These are phyloP conservation scores for Zygoascus hellenicus DNA, from an alignment of 1,139 yeast species.

Conservation along the genomic window DNA sequence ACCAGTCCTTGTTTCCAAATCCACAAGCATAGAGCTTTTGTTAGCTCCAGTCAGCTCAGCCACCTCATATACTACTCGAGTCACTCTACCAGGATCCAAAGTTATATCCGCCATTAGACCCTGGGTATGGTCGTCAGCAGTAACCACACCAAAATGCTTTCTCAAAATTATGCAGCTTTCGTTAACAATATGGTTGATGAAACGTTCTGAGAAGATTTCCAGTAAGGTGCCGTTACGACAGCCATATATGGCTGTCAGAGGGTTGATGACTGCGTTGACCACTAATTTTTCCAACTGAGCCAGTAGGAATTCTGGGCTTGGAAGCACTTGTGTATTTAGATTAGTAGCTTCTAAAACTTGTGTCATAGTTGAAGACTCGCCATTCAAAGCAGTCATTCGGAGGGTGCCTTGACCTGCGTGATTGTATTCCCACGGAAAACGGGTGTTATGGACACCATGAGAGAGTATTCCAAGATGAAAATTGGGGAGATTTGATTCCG, in stretches of 20 bases:
- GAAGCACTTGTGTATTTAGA: conserved; percentile 43
- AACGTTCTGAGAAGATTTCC: conserved; percentile 15
- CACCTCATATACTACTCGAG: conserved; percentile 44
- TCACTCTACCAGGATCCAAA: conserved; percentile 42
- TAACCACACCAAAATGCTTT: conserved; percentile 29
- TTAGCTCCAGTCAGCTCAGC: conserved; percentile 49
- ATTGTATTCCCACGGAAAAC: conserved; percentile 35
- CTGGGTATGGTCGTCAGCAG: conserved; percentile 15
- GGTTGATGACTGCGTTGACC: conserved; percentile 69
- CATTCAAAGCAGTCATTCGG: conserved; percentile 35
- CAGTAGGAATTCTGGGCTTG: conserved; percentile 51
- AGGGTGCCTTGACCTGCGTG: conserved; percentile 68
- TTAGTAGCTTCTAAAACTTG: conserved; percentile 1
- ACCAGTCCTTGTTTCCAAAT: conserved; percentile 47
- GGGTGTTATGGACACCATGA: conserved; percentile 63
- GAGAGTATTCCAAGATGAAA: conserved; percentile 70
- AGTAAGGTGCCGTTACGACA: conserved; percentile 68
- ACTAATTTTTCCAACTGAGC: conserved; percentile 72
- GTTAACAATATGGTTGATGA: conserved; percentile 23
- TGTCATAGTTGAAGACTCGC: neutral
- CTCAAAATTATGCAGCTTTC: conserved; percentile 28
- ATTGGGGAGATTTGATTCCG: conserved; percentile 41
- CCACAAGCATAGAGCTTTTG: conserved; percentile 86
- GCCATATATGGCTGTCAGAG: conserved; percentile 62
- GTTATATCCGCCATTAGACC: conserved; percentile 24